These are phyloP conservation scores for Trichoderma atrobrunneum DNA, from an alignment of 2,329 filamentous ascomycete species.

Conservation along the genomic window DNA sequence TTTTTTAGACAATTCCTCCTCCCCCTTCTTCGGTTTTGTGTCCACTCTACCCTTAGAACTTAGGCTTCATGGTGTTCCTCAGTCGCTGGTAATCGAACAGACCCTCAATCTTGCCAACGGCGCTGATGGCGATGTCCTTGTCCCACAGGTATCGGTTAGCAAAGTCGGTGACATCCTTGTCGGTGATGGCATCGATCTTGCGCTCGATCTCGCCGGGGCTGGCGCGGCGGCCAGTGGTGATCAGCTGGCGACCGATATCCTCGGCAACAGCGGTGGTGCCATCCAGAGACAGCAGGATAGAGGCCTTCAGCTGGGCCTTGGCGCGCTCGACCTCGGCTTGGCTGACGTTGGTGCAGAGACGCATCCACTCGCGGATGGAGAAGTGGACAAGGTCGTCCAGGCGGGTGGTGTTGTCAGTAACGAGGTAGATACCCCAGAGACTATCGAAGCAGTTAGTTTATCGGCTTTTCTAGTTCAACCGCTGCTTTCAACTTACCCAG, in stretches of 20 bases:
- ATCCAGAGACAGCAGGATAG: constrained; percentile 93
- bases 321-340: constrained; percentile 94
- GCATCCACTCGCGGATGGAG: constrained; percentile 96
- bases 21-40: constrained; percentile 24
- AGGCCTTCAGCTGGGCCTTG: constrained; percentile 98
- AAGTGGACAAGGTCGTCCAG: constrained; percentile 98
- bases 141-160: constrained; percentile 96
- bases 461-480: background rate
- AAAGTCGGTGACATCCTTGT: constrained; percentile 97
- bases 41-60: constrained; percentile 49
- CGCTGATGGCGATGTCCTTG: constrained; percentile 90
- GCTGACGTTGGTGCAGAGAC: constrained; percentile 83
- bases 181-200: constrained; percentile 81
- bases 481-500: constrained; percentile 64
- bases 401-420: constrained; percentile 81
- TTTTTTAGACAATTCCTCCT: constrained; percentile 31
- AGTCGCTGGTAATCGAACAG: constrained; percentile 74
- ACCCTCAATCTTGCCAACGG: constrained; percentile 90
- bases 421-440: constrained; percentile 99
- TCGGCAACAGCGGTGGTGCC: constrained; percentile 96
- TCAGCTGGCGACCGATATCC: constrained; percentile 97
- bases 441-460: constrained; percentile 47
- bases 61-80: constrained; percentile 84
- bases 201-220: constrained; percentile 92
- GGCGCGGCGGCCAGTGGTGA: constrained; percentile 93